Base-by-base conservation (phyloP, 805 yeast species). In the Candida tallmaniae region DNA sequence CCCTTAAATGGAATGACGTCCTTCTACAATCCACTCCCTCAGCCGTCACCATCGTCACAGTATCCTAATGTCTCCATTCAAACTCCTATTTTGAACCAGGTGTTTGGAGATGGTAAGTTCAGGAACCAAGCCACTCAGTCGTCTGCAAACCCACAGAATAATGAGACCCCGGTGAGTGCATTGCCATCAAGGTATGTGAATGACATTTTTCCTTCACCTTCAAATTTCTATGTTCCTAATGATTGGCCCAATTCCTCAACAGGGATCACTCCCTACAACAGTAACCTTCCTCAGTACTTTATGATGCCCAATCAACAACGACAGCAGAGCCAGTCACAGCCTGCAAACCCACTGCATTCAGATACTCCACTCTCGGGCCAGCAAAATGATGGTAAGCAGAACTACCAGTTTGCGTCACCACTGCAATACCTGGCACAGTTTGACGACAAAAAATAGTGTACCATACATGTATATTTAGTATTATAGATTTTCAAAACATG, bases 191-290 rank as follows among this genome's bases (percentile, higher is more conserved):
- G 83, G 33, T 84, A 78, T 47, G 76, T 83, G 27, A 72, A 72
- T 39, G 94, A 84, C 47, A 64, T 81, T 51, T 77, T 85, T 48
- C 89, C 88, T 20, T 82, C 90, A 5, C 96, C 96, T 0, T 74
- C 79, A n/a, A 82, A 75, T 42, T 78, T 79, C 45, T 84, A 82
- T 47, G 74, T 78, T 5, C 68, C 76, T 2, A 71, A 63, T 30
- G 72, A 66, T 32, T 66, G 72, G 72, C 61, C 62, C 27, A 46
- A 43, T 8, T 10, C 23, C 6, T 40, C 51, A 19, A 51, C 64
- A 11, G 67, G 69, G 0, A 55, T 60, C 50, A 62, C 71, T 1
- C 69, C 69, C 16, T 54, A 51, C 29, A 53, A 56, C 32, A 40
- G 47, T n/a, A 52, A 49, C 29, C 42, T 57, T 35, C 60, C 67